Conservation (phyloP, 2,329 filamentous ascomycete species). For the Cordyceps fumosorosea region DNA sequence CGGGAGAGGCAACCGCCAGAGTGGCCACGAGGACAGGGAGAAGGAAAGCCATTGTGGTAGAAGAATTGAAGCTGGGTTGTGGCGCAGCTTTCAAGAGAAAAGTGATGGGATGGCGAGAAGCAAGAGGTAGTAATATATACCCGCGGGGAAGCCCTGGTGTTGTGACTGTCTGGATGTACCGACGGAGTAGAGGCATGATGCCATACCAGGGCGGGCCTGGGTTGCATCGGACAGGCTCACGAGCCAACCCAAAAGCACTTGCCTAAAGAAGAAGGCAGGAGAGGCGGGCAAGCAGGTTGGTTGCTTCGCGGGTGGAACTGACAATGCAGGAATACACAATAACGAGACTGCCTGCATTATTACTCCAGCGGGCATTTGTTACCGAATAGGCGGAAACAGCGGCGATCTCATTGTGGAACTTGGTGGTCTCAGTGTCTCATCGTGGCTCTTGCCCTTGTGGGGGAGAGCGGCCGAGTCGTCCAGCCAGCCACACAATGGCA, state of each 20-base stretch:
- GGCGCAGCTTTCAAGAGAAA: background rate
- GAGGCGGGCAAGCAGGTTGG: background rate
- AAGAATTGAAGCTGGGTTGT: background rate
- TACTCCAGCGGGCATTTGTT: background rate
- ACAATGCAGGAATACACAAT: background rate
- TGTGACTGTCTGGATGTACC: background rate
- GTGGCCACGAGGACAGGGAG: slow-evolving; percentile 12
- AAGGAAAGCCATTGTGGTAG: slow-evolving; percentile 1
- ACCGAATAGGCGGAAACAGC: background rate
- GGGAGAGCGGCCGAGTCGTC: background rate
- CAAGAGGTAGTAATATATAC: background rate
- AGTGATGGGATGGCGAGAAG: background rate
- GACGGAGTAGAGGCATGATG: background rate
- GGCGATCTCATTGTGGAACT: slow-evolving; percentile 5
- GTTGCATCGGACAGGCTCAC: background rate
- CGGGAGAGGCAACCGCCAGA: slow-evolving; percentile 9
- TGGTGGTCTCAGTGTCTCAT: background rate
- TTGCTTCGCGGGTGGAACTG: slow-evolving; percentile 1
- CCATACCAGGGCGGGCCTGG: background rate
- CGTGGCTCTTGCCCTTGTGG: background rate
- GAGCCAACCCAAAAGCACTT: background rate
- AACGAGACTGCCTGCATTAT: background rate
- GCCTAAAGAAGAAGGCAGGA: slow-evolving; percentile 1
- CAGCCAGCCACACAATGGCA: background rate
- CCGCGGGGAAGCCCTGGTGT: background rate